Evolutionary conservation across 1,284 basidiomycete species (phyloP), one percentile per base, ranked within the genome.

Genomic region (Boletellus dicymbophilus): DNA sequence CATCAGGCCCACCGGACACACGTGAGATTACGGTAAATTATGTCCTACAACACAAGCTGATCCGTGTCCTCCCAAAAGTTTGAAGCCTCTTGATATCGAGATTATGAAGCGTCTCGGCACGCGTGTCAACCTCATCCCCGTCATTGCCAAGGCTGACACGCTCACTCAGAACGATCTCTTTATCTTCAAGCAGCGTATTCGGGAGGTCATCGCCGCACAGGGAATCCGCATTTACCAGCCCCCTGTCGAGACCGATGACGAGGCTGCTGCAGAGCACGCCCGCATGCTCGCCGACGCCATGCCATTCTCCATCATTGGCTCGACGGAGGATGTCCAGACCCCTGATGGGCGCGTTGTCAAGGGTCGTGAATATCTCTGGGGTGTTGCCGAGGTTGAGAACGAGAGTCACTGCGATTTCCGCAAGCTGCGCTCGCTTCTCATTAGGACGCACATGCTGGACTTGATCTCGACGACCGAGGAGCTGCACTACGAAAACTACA

Each of bases 341-440:
- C 71, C 78, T 33, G 96, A 99, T 68, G 97, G 97, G 12, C 87
- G 95, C 51, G 76, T 85, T 28, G 96, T 99, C 69, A 98, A 98
- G 73, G 96, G 97, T 38, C 88, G 97, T 63, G 93, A 98, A 71
- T 99, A 99, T 71, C 84, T 97, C n/a, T 99, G 97, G 97, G 97
- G 97, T 77, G 94, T 98, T 26, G 96, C 96, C 22, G 96, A 99
- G 78, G 95, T 99, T 51, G 96, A 99, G 76, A 98, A 99, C 69
- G 96, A 98, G 76, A 88, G 90, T 68, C 96, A 99, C 77, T 99
- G 97, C 70, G 97, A 99, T 74, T 99, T 99, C 82, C 93, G 93
- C 74, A 98, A 98, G 76, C 81, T 99, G 48, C 92, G 97, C 55
- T 93, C 93, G 25, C 80, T 99, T 36, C 81, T 99, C 36, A 97